phyloP scores from a whole-genome alignment of 2,329 filamentous ascomycete species.

The Dryadomyces quercivorus region DNA sequence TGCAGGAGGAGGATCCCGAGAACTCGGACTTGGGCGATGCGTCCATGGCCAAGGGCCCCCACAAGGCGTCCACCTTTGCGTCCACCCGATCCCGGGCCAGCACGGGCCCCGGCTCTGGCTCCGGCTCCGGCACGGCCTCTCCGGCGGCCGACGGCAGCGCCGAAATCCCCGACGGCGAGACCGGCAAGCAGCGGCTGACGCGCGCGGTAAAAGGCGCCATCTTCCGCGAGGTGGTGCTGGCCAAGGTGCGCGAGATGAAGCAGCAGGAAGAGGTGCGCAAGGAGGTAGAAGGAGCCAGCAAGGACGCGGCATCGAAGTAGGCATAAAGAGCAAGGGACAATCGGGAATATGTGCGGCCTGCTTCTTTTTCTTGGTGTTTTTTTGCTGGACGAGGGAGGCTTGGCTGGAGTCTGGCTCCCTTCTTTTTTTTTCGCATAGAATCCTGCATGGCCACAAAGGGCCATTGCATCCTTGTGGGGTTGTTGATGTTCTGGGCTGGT shows the following conservation, averaged over 20 bases:
- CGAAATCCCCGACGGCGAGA: constrained; percentile 19
- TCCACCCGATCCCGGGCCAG: no score
- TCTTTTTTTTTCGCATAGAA: neutral
- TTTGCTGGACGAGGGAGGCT: no score
- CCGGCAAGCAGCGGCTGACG: constrained; percentile 27
- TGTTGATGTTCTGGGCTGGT: neutral
- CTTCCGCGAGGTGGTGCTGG: constrained; percentile 87
- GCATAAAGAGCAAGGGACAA: neutral
- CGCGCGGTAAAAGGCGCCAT: constrained; percentile 54
- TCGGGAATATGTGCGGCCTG: no score
- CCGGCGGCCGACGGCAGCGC: constrained; percentile 7
- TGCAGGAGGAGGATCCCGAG: constrained; percentile 75
- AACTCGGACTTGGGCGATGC: constrained; percentile 50
- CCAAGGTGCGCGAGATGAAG: constrained; percentile 88
- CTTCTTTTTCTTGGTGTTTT: neutral
- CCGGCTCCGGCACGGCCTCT: neutral
- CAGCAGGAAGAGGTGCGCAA: constrained; percentile 67
- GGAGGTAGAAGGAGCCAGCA: constrained; percentile 45
- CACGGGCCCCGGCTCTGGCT: no score
- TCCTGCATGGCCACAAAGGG: neutral
- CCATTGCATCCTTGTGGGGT: neutral
- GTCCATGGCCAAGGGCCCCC: constrained; percentile 15
- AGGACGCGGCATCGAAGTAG: constrained; percentile 24
- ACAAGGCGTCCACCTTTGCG: neutral
- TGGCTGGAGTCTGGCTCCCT: no score